Evolutionary conservation across 352 stramenopile species (phyloP).

Genomic region (Blastocystis hominis): DNA sequence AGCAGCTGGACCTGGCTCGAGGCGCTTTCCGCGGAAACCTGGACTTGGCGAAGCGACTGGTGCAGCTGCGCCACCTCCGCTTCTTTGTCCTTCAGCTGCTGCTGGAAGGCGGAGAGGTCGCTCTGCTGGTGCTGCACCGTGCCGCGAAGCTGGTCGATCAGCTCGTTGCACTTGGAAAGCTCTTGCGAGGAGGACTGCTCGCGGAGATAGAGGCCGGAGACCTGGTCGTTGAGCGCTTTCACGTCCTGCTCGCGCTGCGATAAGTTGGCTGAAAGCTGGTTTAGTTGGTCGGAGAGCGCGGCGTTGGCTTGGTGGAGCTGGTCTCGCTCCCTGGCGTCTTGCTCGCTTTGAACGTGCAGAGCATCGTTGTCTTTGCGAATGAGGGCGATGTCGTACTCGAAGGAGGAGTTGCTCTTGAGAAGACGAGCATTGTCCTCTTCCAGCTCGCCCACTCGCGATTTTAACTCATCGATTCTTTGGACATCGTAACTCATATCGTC

Average conservation of each 20-base stretch:
- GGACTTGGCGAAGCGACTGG: not conserved
- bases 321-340: not conserved
- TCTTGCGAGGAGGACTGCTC: not conserved
- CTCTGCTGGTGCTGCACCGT: not conserved
- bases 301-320: not conserved
- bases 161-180: not conserved
- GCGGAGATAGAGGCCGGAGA: not conserved
- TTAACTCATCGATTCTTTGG: not conserved
- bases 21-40: not conserved
- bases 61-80: not conserved
- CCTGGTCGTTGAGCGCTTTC: not conserved
- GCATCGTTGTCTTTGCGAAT: not conserved
- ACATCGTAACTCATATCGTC: conserved; percentile 22
- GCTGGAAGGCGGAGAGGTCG: not conserved
- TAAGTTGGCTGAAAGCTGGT: not conserved
- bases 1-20: not conserved
- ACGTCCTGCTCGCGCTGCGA: not conserved
- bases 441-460: not conserved
- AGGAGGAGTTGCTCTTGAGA: conserved; percentile 12
- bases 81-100: not conserved
- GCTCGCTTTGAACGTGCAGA: not conserved
- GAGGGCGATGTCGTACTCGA: not conserved
- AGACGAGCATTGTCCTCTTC: conserved; percentile 4
- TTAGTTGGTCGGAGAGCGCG: not conserved
- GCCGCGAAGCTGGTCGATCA: not conserved